Evolutionary conservation across 2,329 filamentous ascomycete genomes (phyloP), one percentile per base, ranked within the genome.

Genomic region (Simplicillium sp.): DNA sequence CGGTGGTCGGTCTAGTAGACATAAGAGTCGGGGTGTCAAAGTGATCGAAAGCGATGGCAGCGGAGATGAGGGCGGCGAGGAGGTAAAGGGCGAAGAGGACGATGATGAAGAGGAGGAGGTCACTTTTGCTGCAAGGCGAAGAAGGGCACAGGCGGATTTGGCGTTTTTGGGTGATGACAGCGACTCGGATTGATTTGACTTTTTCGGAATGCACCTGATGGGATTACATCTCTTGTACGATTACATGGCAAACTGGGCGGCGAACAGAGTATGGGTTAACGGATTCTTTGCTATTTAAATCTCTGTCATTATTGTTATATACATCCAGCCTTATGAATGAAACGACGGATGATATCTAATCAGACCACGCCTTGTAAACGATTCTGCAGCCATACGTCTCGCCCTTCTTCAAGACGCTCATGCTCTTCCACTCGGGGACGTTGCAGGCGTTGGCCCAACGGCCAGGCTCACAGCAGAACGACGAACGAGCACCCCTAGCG

Each of bases 391-490:
- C 90, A 60, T 87, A 97, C 46, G 77, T 79, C 58, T 90, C 72
- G 1, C 90, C 90, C 68, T 83, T 89, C 72, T 84, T 90, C 47
- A 97, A 65, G 20, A 92, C 49, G 46, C 86, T 80, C 79, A 87
- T 86, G 39, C 67, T 66, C 64, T 75, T 84, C 85, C 89, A 94
- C 54, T 82, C 80, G 0, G 82, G 77, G 37, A 84, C 78, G 53
- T 95, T 96, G 54, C 80, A 70, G 1, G 89, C 89, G 61, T 97
- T 92, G 42, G 96, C 84, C 59, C 84, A 97, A 16, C 92, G 78
- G 54, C 85, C 86, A 0, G 90, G 89, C 70, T 98, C 92, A 34
- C 95, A 82, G 60, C 88, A 95, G 67, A 97, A 94, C 0, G 84
- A 90, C 35, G 81, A 78, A 37, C 87, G 75, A 4, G 77, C 56